Conservation (phyloP, 148 eudicot species). For the Rhododendron simsii region DNA sequence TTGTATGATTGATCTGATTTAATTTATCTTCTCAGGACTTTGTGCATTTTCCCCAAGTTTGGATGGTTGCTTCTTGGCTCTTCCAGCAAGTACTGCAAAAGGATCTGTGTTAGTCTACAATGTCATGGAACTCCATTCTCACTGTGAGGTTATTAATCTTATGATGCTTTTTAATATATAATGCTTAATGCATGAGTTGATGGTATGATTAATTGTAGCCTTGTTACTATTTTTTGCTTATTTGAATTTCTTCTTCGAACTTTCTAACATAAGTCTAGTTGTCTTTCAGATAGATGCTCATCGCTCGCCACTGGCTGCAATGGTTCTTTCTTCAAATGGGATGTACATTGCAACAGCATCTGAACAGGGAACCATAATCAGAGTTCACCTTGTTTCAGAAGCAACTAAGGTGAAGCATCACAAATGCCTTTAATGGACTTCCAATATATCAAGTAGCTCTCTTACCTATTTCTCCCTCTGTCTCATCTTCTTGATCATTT, state of each 20-base stretch:
- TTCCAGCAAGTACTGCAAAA: slow-evolving; percentile 75
- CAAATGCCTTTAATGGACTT: neutral
- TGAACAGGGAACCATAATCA: slow-evolving; percentile 89
- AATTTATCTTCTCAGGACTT: slow-evolving; percentile 48
- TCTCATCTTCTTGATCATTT: neutral
- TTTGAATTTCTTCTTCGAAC: neutral
- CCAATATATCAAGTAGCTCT: neutral
- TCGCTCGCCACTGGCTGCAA: slow-evolving; percentile 77
- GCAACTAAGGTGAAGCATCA: slow-evolving; percentile 65
- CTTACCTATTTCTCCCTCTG: neutral
- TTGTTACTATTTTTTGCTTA: neutral
- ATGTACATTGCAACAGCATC: slow-evolving; percentile 90
- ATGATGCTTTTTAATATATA: neutral
- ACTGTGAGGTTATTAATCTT: slow-evolving; percentile 58
- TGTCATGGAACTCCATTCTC: slow-evolving; percentile 84
- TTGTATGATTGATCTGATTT: neutral
- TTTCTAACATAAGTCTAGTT: neutral
- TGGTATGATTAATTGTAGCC: neutral
- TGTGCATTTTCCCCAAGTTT: slow-evolving; percentile 77
- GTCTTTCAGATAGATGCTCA: slow-evolving; percentile 85
- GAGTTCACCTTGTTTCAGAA: slow-evolving; percentile 77
- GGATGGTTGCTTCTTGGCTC: slow-evolving; percentile 87
- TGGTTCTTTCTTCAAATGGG: slow-evolving; percentile 74
- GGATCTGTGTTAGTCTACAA: slow-evolving; percentile 85
- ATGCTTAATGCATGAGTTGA: neutral